These are phyloP conservation scores for Citrus sp. DNA, from an alignment of 345 rosid species.

Conservation along the genomic window DNA sequence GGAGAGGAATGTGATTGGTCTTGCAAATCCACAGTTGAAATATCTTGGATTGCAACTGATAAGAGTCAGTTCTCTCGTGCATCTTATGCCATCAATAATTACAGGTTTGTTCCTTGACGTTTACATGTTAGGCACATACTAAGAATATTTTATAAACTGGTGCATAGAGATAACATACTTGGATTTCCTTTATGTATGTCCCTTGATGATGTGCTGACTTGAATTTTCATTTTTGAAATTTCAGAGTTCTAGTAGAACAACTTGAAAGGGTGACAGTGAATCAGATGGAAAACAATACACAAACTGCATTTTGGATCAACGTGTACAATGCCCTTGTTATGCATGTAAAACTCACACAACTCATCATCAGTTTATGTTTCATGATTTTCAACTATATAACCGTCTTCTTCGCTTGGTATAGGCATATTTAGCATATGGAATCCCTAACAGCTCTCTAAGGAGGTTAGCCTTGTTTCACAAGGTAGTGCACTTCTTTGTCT, in stretches of 20 bases:
- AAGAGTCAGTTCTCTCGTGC: slow-evolving; percentile 61
- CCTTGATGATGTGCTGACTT: neutral
- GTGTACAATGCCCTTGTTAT: slow-evolving; percentile 87
- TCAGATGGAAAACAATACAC: slow-evolving; percentile 61
- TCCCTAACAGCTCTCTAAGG: slow-evolving; percentile 64
- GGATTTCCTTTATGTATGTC: neutral
- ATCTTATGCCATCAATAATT: slow-evolving; percentile 68
- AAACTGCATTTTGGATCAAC: slow-evolving; percentile 84
- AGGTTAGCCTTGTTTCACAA: slow-evolving; percentile 89
- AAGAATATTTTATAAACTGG: neutral
- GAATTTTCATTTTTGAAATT: slow-evolving; percentile 16
- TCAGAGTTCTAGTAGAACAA: slow-evolving; percentile 85
- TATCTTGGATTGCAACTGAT: slow-evolving; percentile 72
- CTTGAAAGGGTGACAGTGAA: slow-evolving; percentile 60
- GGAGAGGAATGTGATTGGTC: slow-evolving; percentile 61
- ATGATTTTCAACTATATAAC: slow-evolving; percentile 7
- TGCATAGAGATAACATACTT: neutral
- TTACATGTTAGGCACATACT: neutral
- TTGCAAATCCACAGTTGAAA: slow-evolving; percentile 66
- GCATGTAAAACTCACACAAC: slow-evolving; percentile 57
- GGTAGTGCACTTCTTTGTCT: slow-evolving; percentile 49
- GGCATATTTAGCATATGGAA: slow-evolving; percentile 90
- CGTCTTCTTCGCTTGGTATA: slow-evolving; percentile 21
- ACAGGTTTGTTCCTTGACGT: slow-evolving; percentile 46
- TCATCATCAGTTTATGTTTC: neutral